Evolutionary conservation across 2,329 filamentous ascomycete species (phyloP), one percentile per base, ranked within the genome.

Genomic region (Dryadomyces quercivorus): DNA sequence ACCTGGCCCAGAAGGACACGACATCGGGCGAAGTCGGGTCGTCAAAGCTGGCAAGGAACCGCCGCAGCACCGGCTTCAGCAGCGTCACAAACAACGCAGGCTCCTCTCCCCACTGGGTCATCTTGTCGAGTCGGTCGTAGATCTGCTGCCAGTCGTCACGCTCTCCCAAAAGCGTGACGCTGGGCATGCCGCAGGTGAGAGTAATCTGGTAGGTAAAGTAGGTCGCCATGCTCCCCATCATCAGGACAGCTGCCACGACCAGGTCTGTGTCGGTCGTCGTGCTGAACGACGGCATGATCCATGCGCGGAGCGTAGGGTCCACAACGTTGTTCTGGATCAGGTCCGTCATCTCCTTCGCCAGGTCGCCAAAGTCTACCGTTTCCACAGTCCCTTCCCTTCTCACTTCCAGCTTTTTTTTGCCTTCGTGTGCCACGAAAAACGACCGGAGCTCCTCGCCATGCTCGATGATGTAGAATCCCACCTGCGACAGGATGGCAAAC

Each of bases 261-360:
- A 60, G 60, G 60, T 81, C 77, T 0, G 59, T 60, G 1, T 66
- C 56, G 0, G 68, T 73, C 0, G 76, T 80, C 0, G 77, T 82
- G 5, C 65, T 70, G 58, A 80, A 81, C 2, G 63, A 57, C 0
- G 76, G 78, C 59, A 78, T 66, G 16, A 81, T 67, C 75, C 75
- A 80, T 1, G 64, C 59, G 3, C 66, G 63, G 3, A 79, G 60
- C 1, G 63, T 62, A 0, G 66, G 61, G 55, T 76, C 72, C 0
- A 65, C 59, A 26, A 79, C 60, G 36, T 72, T 70, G 31, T 70
- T 53, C 34, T 69, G 56, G 15, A 80, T 69, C 18, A 67, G 20
- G 2, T 63, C 22, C 0, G 66, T 65, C 67, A 78, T 72, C 5
- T 61, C 38, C 13, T 56, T 49, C 0, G 69, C 63, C n/a, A 75